Evolutionary conservation across 441 rosid species (phyloP), one percentile per base, ranked within the genome.

Genomic region (Lepidium campestre): DNA sequence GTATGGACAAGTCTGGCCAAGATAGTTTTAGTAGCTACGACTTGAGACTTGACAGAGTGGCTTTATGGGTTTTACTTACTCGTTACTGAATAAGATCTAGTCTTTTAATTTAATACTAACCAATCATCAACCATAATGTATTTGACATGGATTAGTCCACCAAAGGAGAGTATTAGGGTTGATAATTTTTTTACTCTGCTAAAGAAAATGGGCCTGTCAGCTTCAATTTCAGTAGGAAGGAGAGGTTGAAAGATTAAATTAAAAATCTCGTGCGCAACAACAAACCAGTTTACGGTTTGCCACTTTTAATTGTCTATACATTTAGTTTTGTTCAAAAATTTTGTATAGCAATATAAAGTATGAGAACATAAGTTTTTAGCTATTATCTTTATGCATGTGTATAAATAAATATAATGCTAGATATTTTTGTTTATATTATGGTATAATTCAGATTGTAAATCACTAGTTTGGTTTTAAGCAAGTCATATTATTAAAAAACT

Each of bases 1-100:
- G 49, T 84, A 83, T 13, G 93, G 99, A 41, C 96, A 86, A 75
- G 83, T 83, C 73, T 87, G 99, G 96, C 96, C 95, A 0, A 82
- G 88, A 48, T 67, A 65, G 65, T 56, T 32, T 39, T 39, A 57
- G 54, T 42, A 32, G 41, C 40, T 34, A 11, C 10, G 11, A 14
- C 9, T n/a, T 14, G 4, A 14, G 39, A 65, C 65, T 29, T 39
- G 57, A 56, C 14, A 39, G 37, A 12, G 32, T 44, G 37, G 40
- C 46, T 42, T 53, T 53, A 39, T 35, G 23, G 13, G 18, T 34
- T 55, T 55, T 20, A 54, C 62, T 15, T 3, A 31, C 56, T 36
- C 37, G 29, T 34, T 36, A 19, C 7, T 10, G 13, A 61, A 13
- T 3, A 45, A 18, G 19, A 35, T 20, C 0, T 34, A 13, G 20